A percentile compares a stretch with the other conserved stretches of the same genome.
Evolutionary conservation across 805 yeast species (phyloP).

Genomic region (Starmerella asiatica): DNA sequence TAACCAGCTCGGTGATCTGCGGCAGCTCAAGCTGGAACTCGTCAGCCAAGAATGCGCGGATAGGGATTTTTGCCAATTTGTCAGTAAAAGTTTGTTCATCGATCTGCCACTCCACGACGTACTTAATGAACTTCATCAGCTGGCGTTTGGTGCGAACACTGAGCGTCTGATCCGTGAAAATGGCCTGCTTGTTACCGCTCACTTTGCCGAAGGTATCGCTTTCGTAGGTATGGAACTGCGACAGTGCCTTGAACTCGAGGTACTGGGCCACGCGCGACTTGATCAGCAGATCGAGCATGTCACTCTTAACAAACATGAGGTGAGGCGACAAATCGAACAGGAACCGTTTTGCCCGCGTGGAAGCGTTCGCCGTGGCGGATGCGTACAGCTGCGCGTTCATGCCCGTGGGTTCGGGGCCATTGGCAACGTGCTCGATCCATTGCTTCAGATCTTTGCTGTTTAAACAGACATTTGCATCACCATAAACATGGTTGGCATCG

Average conservation of each 20-base stretch:
- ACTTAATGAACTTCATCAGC: conserved; percentile 84
- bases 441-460: conserved; percentile 72
- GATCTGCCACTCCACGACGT: conserved; percentile 57
- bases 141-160: conserved; percentile 63
- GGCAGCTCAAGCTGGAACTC: conserved; percentile 58
- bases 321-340: conserved; percentile 82
- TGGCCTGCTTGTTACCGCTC: conserved; percentile 78
- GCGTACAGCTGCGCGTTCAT: conserved; percentile 73
- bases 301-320: conserved; percentile 80
- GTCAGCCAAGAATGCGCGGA: conserved; percentile 44
- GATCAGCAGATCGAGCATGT: conserved; percentile 60
- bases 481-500: conserved; percentile 73
- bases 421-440: conserved; percentile 68
- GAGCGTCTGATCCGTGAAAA: conserved; percentile 76
- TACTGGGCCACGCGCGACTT: conserved; percentile 82
- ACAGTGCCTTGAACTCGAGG: conserved; percentile 78
- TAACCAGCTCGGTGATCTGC: conserved; percentile 72
- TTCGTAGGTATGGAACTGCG: conserved; percentile 87
- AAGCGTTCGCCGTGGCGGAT: conserved; percentile 36
- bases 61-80: conserved; percentile 39
- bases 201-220: conserved; percentile 80
- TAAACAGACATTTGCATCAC: conserved; percentile 75
- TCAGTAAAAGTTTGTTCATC: conserved; percentile 44
- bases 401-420: conserved; percentile 21
- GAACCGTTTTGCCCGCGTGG: conserved; percentile 35